Conservation (phyloP, 2,329 filamentous ascomycete species). For the Neurospora crassa region DNA sequence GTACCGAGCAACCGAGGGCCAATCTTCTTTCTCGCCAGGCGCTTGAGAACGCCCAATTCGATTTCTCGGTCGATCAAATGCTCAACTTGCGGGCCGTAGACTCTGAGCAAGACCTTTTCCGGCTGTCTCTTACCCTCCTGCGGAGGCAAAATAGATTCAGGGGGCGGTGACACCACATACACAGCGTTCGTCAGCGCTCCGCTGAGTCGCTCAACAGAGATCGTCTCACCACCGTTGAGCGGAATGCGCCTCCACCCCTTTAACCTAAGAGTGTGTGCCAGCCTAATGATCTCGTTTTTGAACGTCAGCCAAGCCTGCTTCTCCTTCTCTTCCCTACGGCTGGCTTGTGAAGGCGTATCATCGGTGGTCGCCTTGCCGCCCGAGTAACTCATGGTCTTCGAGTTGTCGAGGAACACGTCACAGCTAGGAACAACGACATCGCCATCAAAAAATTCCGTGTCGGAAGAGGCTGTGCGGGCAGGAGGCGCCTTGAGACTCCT, state of each 20-base stretch:
- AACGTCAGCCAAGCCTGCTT: slow-evolving; percentile 73
- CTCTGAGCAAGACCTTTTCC: slow-evolving; percentile 70
- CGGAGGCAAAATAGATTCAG: slow-evolving; percentile 40
- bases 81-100: slow-evolving; percentile 92
- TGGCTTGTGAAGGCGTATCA: slow-evolving; percentile 30
- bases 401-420: slow-evolving; percentile 79
- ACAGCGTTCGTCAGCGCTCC: slow-evolving; percentile 94
- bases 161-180: slow-evolving; percentile 82
- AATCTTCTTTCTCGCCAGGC: slow-evolving; percentile 84
- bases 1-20: slow-evolving; percentile 85
- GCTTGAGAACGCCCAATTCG: slow-evolving; percentile 75
- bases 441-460: slow-evolving; percentile 77
- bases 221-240: slow-evolving; percentile 56
- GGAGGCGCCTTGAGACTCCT: slow-evolving; percentile 25
- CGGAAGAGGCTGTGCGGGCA: slow-evolving; percentile 54
- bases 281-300: slow-evolving; percentile 83
- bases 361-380: slow-evolving; percentile 40
- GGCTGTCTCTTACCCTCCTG: slow-evolving; percentile 34
- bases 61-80: slow-evolving; percentile 91
- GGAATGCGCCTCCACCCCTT: slow-evolving; percentile 87
- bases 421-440: slow-evolving; percentile 77
- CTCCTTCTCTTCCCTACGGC: slow-evolving; percentile 52
- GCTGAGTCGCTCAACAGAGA: slow-evolving; percentile 68
- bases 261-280: slow-evolving; percentile 78
- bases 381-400: slow-evolving; percentile 72